Percentiles rank a stretch among this genome's conserved stretches.
Evolutionary conservation across 192 early-diverging fungal genomes (phyloP).

Genomic region (Coemansia biformis): DNA sequence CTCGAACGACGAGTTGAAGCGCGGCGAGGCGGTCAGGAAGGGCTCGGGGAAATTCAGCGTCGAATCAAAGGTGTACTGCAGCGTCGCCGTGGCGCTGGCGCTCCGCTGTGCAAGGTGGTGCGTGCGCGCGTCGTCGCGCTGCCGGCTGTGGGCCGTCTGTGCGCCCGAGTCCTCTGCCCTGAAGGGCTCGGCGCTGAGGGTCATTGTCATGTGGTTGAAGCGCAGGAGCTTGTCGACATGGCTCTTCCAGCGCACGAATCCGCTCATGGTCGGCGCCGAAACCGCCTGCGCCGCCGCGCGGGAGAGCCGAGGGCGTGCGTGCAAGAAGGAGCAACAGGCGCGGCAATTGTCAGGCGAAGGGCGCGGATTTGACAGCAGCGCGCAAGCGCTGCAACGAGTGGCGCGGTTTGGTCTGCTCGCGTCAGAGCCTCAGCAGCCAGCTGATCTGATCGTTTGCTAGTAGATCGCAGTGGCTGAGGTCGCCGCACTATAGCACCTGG

Average conservation of each 20-base stretch:
- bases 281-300: slow-evolving; percentile 1
- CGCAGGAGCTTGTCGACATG: slow-evolving; percentile 49
- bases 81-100: slow-evolving; percentile 27
- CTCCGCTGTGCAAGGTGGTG: too few species aligned
- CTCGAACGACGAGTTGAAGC: slow-evolving; percentile 49
- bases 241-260: slow-evolving; percentile 48
- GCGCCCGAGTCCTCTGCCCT: slow-evolving; percentile 18
- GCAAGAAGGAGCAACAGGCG: background rate
- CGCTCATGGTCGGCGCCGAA: slow-evolving; percentile 30
- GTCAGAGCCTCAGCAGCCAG: too few species aligned
- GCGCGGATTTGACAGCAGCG: too few species aligned
- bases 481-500: too few species aligned
- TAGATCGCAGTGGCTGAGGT: too few species aligned
- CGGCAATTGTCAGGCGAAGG: too few species aligned
- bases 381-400: too few species aligned
- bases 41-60: slow-evolving; percentile 44
- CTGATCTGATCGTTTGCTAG: too few species aligned
- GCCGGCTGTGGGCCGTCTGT: slow-evolving; percentile 7
- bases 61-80: slow-evolving; percentile 51
- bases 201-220: slow-evolving; percentile 52
- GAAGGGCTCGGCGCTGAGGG: slow-evolving; percentile 38
- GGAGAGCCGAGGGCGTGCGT: background rate
- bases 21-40: slow-evolving; percentile 38
- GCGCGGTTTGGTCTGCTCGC: too few species aligned
- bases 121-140: slow-evolving; percentile 10